Percentiles rank a stretch among this genome's conserved stretches.
Conservation (phyloP, 2,329 filamentous ascomycete species). For the Aquanectria penicillioides region DNA sequence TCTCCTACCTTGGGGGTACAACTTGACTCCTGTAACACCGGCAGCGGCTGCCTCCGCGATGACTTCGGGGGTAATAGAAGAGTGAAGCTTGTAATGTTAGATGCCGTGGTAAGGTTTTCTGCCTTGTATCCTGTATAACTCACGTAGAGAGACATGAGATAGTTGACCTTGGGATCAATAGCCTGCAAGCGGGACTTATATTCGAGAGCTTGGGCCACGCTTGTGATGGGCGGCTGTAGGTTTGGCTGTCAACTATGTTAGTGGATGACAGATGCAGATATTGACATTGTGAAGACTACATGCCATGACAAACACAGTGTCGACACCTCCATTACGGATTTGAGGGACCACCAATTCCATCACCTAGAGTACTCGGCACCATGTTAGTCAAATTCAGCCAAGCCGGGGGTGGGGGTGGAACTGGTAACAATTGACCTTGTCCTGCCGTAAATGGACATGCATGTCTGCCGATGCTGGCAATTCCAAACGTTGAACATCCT, state of each 20-base stretch:
- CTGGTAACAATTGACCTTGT: too few relatives aligned
- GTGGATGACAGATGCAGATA: slow-evolving; percentile 15
- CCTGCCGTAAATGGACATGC: slow-evolving; percentile 78
- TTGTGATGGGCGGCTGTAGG: slow-evolving; percentile 33
- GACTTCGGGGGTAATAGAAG: slow-evolving; percentile 71
- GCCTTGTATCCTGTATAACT: slow-evolving; percentile 26
- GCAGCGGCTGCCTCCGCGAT: slow-evolving; percentile 78
- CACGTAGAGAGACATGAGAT: slow-evolving; percentile 78
- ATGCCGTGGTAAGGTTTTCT: neutral
- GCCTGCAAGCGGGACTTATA: slow-evolving; percentile 71
- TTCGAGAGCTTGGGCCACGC: slow-evolving; percentile 62
- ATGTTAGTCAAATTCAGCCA: too few relatives aligned
- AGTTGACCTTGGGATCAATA: slow-evolving; percentile 71
- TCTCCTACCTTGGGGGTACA: slow-evolving; percentile 65
- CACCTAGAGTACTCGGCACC: too few relatives aligned
- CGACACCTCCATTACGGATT: slow-evolving; percentile 69
- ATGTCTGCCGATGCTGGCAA: slow-evolving; percentile 74
- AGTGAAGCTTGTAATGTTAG: slow-evolving; percentile 56
- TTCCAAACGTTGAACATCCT: slow-evolving; percentile 45
- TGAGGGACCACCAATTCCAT: slow-evolving; percentile 66
- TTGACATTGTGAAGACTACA: slow-evolving; percentile 16
- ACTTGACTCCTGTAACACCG: slow-evolving; percentile 78
- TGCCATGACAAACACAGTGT: slow-evolving; percentile 65
- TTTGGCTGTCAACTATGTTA: slow-evolving; percentile 18
- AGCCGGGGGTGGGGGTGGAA: too few relatives aligned